Evolutionary conservation across 2,329 filamentous ascomycete genomes (phyloP), one percentile per base, ranked within the genome.

Genomic region (Cordyceps pruinosa): DNA sequence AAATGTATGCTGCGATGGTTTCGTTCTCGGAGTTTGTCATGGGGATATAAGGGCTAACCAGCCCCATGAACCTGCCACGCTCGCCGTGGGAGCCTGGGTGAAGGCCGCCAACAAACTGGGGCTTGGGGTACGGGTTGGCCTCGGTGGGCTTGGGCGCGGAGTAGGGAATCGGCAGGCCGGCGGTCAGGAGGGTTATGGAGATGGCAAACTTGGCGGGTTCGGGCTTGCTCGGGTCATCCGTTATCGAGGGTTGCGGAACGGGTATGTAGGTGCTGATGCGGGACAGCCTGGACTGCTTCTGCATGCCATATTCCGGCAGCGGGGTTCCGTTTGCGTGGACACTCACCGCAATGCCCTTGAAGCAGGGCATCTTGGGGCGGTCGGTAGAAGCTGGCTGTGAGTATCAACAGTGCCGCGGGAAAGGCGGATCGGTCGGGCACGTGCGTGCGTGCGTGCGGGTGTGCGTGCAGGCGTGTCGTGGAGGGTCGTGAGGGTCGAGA

Each of bases 321-420:
- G 94, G 92, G 65, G 90, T 78, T 61, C 81, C 82, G 69, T 86
- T 86, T 58, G 84, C 83, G 77, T 99, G 94, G 72, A 97, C 95
- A 82, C 90, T 96, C 71, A 97, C 93, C 67, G 94, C 93, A 76
- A 99, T 91, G 75, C 94, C 94, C 80, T 97, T 96, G 79, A 97
- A 99, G 84, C 92, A 97, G 78, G 94, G 94, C 94, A 85, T 85
- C 70, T 70, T 81, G 69, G 68, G 63, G 63, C 49, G 34, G 48
- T 30, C 12, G 37, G 39, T 54, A 45, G 23, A 39, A 35, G 12
- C 57, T 4, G 28, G 42, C n/a, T 15, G 39, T 26, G 28, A 15
- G 21, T 23, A 32, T 47, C 32, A 47, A 23, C 23, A 39, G 52
- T 30, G 37, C 12, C 13, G 32, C n/a, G n/a, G 25, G n/a, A 37